A percentile compares a stretch with the other conserved stretches of the same genome.
These are phyloP conservation scores for Encephalitozoon hellem DNA, from an alignment of 371 early-diverging fungal genomes.

Conservation along the genomic window DNA sequence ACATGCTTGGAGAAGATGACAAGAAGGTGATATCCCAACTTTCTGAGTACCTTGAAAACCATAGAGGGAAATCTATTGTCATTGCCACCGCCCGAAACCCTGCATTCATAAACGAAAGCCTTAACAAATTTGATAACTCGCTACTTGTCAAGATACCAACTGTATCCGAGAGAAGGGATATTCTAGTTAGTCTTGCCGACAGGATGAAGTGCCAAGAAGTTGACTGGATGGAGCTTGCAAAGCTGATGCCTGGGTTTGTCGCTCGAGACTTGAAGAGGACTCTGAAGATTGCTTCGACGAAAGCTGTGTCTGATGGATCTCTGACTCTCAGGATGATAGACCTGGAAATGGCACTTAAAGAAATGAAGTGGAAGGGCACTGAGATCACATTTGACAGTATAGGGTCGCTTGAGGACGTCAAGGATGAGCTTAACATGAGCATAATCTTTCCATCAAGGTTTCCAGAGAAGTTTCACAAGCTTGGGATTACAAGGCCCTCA, in stretches of 20 bases:
- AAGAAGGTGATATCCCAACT: conserved; percentile 37
- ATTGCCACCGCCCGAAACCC: conserved; percentile 36
- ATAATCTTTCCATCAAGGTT: conserved; percentile 81
- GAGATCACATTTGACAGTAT: conserved; percentile 58
- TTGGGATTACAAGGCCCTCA: conserved; percentile 80
- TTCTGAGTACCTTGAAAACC: conserved; percentile 43
- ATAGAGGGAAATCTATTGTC: conserved; percentile 38
- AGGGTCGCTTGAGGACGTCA: conserved; percentile 57
- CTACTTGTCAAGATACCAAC: conserved; percentile 57
- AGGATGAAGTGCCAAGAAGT: conserved; percentile 22
- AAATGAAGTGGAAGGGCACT: conserved; percentile 36
- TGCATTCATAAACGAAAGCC: conserved; percentile 20
- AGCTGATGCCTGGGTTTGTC: conserved; percentile 58
- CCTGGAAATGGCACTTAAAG: conserved; percentile 32
- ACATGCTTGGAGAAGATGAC: conserved; percentile 41
- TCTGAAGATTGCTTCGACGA: conserved; percentile 45
- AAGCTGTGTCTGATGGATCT: conserved; percentile 33
- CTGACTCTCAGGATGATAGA: conserved; percentile 28
- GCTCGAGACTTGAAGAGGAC: conserved; percentile 51
- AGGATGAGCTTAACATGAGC: conserved; percentile 69
- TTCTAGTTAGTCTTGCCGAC: conserved; percentile 37
- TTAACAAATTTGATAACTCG: conserved; percentile 48
- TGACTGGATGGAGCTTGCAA: conserved; percentile 40
- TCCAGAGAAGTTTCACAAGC: conserved; percentile 75
- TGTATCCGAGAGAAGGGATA: conserved; percentile 43